Conservation (phyloP, 1,139 yeast species). For the Nakaseomyces nivariensis region DNA sequence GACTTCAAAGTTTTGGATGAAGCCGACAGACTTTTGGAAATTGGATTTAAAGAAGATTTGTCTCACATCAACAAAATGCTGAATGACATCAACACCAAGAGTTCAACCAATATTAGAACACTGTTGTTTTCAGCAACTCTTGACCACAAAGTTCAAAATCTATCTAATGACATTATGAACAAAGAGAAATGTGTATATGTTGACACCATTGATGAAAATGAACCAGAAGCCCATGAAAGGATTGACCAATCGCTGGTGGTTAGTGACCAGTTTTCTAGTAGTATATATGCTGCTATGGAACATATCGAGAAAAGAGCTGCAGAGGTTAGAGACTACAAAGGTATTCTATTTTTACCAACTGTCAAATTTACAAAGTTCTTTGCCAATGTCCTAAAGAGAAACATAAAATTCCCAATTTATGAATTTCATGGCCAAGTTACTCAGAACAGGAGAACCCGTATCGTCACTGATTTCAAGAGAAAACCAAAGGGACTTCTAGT, state of each 20-base stretch:
- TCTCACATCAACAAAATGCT: slow-evolving; percentile 44
- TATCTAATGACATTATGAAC: slow-evolving; percentile 54
- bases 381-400: slow-evolving; percentile 30
- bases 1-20: slow-evolving; percentile 72
- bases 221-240: slow-evolving; percentile 67
- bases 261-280: slow-evolving; percentile 41
- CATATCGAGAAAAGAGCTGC: slow-evolving; percentile 33
- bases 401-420: slow-evolving; percentile 19
- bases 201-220: slow-evolving; percentile 68
- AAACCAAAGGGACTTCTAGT: slow-evolving; percentile 49
- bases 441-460: slow-evolving; percentile 34
- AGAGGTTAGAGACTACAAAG: slow-evolving; percentile 44
- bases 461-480: slow-evolving; percentile 24
- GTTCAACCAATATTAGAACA: slow-evolving; percentile 40
- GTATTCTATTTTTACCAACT: slow-evolving; percentile 76
- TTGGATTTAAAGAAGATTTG: slow-evolving; percentile 62
- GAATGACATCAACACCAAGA: slow-evolving; percentile 33
- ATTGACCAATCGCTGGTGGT: slow-evolving; percentile 57
- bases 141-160: slow-evolving; percentile 51
- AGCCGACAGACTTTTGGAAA: slow-evolving; percentile 74
- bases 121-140: slow-evolving; percentile 84
- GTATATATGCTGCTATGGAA: slow-evolving; percentile 44
- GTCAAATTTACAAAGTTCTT: slow-evolving; percentile 56
- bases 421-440: slow-evolving; percentile 64
- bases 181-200: slow-evolving; percentile 55